These are phyloP conservation scores for Fusarium caatingaense DNA, from an alignment of 2,329 filamentous ascomycete genomes.

Conservation along the genomic window DNA sequence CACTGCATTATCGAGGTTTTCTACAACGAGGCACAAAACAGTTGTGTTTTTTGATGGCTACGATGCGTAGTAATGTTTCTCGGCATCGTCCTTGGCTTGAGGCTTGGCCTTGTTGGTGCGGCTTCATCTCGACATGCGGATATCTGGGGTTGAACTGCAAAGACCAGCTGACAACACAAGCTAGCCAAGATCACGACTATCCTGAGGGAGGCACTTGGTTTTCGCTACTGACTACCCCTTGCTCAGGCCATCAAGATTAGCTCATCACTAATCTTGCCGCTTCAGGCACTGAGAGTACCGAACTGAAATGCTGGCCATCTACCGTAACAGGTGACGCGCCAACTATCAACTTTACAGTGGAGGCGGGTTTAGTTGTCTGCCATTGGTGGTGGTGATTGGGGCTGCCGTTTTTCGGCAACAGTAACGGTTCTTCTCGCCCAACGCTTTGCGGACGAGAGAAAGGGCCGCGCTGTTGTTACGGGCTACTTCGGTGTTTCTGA, in stretches of 20 bases:
- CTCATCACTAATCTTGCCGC: constrained; percentile 25
- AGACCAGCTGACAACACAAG: constrained; percentile 14
- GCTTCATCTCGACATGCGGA: constrained; percentile 9
- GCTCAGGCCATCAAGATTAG: constrained; percentile 4
- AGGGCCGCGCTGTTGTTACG: constrained; percentile 16
- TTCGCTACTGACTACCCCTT: constrained; percentile 8
- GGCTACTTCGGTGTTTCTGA: constrained; percentile 7
- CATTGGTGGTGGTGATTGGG: constrained; percentile 29
- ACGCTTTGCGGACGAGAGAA: constrained; percentile 24
- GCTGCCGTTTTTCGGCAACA: constrained; percentile 26
- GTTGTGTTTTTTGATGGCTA: constrained; percentile 17
- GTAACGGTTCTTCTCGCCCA: constrained; percentile 31
- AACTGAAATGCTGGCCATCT: constrained; percentile 5
- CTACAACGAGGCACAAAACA: constrained; percentile 19
- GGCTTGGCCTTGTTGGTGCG: constrained; percentile 5
- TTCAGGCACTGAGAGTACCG: constrained; percentile 21
- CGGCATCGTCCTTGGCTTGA: constrained; percentile 1
- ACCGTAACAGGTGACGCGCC: constrained; percentile 17
- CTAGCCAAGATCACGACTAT: constrained; percentile 1
- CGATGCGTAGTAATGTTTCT: constrained; percentile 18
- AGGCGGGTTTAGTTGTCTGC: constrained; percentile 17
- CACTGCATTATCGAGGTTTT: constrained; percentile 9
- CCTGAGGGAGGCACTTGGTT: constrained; percentile 13
- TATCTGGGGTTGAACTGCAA: constrained; percentile 20
- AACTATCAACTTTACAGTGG: constrained; percentile 19